Evolutionary conservation across 1,139 yeast species (phyloP).

Genomic region (Lodderomyces elongisporus): DNA sequence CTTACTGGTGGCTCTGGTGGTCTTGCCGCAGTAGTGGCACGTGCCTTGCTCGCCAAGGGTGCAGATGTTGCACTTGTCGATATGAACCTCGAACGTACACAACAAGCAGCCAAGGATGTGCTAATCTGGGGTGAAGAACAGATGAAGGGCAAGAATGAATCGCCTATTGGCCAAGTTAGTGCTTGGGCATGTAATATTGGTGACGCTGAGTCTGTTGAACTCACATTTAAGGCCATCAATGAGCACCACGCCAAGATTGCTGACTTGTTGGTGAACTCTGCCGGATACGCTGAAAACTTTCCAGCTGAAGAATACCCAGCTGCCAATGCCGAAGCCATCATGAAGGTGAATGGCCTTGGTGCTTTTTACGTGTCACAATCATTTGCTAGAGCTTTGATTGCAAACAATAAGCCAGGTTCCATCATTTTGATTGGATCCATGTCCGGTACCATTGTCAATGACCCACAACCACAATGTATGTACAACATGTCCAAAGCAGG

Average conservation of each 20-base stretch:
- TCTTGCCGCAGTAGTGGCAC: conserved; percentile 60
- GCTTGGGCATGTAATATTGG: conserved; percentile 79
- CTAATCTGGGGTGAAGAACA: conserved; percentile 49
- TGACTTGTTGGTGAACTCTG: conserved; percentile 66
- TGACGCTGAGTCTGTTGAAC: conserved; percentile 56
- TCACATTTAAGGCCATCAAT: conserved; percentile 46
- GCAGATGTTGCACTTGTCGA: conserved; percentile 76
- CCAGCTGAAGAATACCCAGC: conserved; percentile 78
- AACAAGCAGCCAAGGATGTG: conserved; percentile 57
- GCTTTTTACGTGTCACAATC: conserved; percentile 60
- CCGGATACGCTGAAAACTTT: conserved; percentile 80
- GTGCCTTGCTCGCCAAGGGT: conserved; percentile 66
- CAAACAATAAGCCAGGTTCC: conserved; percentile 49
- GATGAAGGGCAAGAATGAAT: conserved; percentile 34
- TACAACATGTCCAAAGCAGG: conserved; percentile 52
- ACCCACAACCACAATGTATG: conserved; percentile 48
- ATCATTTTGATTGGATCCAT: conserved; percentile 45
- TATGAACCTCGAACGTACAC: conserved; percentile 56
- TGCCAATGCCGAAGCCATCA: conserved; percentile 58
- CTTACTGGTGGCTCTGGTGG: conserved; percentile 87
- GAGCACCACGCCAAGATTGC: conserved; percentile 58
- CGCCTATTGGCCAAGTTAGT: conserved; percentile 46
- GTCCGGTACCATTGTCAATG: conserved; percentile 48
- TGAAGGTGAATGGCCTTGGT: conserved; percentile 73
- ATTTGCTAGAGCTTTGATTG: conserved; percentile 63